Evolutionary conservation across 202 grass and related monocot species (phyloP).

Genomic region (Digitaria exilis): DNA sequence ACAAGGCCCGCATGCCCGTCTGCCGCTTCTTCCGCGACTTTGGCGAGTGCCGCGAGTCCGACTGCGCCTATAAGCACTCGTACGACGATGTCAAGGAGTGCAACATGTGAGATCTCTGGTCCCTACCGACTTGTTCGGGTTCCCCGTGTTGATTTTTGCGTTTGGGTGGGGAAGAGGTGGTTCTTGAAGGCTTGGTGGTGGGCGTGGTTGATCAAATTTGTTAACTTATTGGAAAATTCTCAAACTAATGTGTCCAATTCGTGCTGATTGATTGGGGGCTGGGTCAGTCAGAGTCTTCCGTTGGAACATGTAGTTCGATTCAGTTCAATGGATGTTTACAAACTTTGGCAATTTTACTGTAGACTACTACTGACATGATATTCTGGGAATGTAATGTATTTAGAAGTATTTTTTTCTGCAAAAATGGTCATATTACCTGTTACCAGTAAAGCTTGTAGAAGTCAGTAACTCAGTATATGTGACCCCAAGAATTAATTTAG

Average conservation of each 20-base stretch:
- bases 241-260: background rate
- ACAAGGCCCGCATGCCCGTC: conserved; percentile 98
- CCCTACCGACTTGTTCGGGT: background rate
- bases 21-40: conserved; percentile 95
- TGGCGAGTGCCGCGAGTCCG: conserved; percentile 93
- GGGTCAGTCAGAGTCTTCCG: background rate
- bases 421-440: background rate
- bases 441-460: background rate
- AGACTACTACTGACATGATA: conserved; percentile 11
- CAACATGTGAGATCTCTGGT: conserved; percentile 70
- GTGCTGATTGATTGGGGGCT: background rate
- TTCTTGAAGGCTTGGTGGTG: background rate
- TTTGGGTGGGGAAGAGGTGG: background rate
- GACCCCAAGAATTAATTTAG: background rate
- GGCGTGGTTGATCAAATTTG: background rate
- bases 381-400: conserved; percentile 10
- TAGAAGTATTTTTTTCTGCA: background rate
- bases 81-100: conserved; percentile 97
- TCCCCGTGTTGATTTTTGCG: background rate
- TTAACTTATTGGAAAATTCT: background rate
- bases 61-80: conserved; percentile 97
- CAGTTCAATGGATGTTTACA: background rate
- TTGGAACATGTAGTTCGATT: conserved; percentile 11
- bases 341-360: background rate
- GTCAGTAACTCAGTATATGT: background rate